Evolutionary conservation across 2,329 filamentous ascomycete genomes (phyloP), one percentile per base, ranked within the genome.

Genomic region (Epichloe uncinata): DNA sequence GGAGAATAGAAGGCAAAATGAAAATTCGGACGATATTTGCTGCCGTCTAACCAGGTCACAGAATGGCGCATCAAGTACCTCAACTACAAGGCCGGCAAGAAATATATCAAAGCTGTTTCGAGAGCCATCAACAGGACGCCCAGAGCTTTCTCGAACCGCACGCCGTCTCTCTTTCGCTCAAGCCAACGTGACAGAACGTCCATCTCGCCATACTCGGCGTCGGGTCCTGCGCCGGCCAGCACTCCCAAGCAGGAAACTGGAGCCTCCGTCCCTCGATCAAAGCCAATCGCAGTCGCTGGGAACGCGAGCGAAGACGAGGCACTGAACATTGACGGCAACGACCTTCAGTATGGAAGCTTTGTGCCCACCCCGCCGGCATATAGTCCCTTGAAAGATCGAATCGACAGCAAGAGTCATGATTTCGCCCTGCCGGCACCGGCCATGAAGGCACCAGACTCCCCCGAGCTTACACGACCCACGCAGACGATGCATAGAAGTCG

Each of bases 41-140:
- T 33, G 42, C 5, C 13, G 7, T 33, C 38, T 18, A 20, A 55
- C 52, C 38, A 13, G 15, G 22, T 45, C 13, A 30, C 57, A 83
- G 80, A 97, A 78, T 97, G 91, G 91, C 81, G 86, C 61, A 78
- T 83, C 65, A 95, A 95, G 67, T 97, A 96, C 66, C 77, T 97
- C 58, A 81, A 96, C 68, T 97, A 97, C 74, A 95, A 95, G 75
- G 82, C 82, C 50, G 91, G 89, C 53, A 97, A 97, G 71, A 96
- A 96, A 70, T 84, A 89, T 63, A 76, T 97, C 66, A 97, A 96
- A 67, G 82, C 81, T 50, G 82, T 96, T 48, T 69, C 76, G 22
- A 79, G 84, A 54, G 87, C 88, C 52, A 76, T 93, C 54, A 74
- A 78, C 70, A 68, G 80, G 52, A 77, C 78, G 0, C 77, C 81